Conservation (phyloP, 306 rosid genomes). For the Luffa aegyptiaca region DNA sequence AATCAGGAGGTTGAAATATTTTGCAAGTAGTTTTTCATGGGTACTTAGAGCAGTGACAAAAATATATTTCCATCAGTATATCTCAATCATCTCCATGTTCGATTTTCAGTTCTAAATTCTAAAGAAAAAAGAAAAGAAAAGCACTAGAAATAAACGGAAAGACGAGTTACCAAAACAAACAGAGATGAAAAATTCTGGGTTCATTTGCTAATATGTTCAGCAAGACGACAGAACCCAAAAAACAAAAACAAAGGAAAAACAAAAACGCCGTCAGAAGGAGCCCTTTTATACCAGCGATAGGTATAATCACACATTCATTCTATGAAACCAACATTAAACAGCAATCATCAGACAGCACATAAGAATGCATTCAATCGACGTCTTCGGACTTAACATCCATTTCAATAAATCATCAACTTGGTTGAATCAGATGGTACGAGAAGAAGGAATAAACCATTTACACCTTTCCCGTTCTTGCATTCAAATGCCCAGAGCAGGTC, state of each 20-base stretch:
- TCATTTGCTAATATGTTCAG: not conserved
- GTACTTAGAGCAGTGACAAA: not conserved
- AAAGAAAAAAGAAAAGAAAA: not conserved
- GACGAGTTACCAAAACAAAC: not conserved
- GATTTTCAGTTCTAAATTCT: not conserved
- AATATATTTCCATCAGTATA: not conserved
- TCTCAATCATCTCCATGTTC: not conserved
- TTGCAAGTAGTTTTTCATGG: not conserved
- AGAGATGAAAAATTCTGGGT: not conserved
- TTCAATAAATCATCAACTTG: not conserved
- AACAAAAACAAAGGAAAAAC: not conserved
- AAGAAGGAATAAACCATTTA: not conserved
- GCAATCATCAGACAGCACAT: not conserved
- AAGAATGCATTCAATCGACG: not conserved
- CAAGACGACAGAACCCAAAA: not conserved
- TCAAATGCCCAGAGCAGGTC: not conserved
- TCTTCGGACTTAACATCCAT: not conserved
- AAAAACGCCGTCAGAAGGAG: not conserved
- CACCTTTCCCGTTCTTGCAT: not conserved
- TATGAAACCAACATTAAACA: not conserved
- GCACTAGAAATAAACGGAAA: not conserved
- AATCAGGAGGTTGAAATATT: not conserved
- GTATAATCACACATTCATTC: not conserved
- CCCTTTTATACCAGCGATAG: not conserved
- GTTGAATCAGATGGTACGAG: not conserved